Base-by-base conservation (phyloP, 768 basidiomycete species). In the Paxillus involutus region DNA sequence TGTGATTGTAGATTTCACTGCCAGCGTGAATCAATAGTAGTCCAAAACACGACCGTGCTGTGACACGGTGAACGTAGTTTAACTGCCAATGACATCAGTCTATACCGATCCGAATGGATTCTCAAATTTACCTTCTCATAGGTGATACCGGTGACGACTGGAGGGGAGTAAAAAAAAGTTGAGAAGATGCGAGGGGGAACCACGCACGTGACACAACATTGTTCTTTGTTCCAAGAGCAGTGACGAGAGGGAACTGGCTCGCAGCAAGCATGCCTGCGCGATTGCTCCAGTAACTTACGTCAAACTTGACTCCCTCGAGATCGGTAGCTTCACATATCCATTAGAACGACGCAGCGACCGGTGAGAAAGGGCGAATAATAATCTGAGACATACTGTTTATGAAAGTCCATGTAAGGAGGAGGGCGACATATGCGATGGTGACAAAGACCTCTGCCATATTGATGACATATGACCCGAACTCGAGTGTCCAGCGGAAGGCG, bases 11-110 rank as follows among this genome's bases (percentile, higher is more conserved):
- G 17, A 59, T 11, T 51, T 66, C 30, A 7, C 59, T 51, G 32
- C 72, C 68, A 2, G 61, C 75, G 58, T 85, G 84, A 21, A 83
- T 63, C 71, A 81, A 78, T 1, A 79, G 63, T 26, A 85, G 53
- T 26, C 77, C 67, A 39, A 77, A 74, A 30, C 80, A 65, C 2
- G 75, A 69, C 3, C 84, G 74, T 11, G 80, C 80, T 1, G 71
- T 62, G 55, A 80, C 76, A 4, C 83, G 77, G 60, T 85, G 84
- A 4, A 74, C 33, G 21, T 62, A 73, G 53, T 76, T 77, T 3
- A 76, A 59, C 75, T 76, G 16, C 16, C n/a, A 13, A 33, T 2
- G 3, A 1, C 2, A 36, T 67, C 17, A 70, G 44, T 32, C 16
- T 16, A 40, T 30, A 0, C 19, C 10, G 12, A 9, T 11, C 32